Conservation (phyloP, 169 alveolate species). For the Plasmodium gaboni region DNA sequence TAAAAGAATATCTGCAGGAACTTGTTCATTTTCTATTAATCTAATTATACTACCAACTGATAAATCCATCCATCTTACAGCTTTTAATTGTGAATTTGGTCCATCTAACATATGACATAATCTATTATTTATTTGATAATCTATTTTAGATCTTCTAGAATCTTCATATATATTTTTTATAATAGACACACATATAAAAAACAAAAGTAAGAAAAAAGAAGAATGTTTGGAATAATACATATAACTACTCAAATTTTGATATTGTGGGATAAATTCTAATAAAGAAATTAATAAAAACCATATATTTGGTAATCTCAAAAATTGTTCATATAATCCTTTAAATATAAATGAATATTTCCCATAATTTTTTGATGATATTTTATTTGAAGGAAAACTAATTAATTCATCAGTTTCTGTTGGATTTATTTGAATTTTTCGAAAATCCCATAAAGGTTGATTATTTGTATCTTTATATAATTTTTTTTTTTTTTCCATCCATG, state of each 20-base stretch:
- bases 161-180: conserved; percentile 78
- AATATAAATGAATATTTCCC: conserved; percentile 77
- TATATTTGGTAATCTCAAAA: conserved; percentile 67
- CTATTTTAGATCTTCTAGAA: conserved; percentile 79
- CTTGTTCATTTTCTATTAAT: conserved; percentile 83
- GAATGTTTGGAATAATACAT: conserved; percentile 43
- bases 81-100: conserved; percentile 76
- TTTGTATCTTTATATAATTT: conserved; percentile 84
- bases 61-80: conserved; percentile 79
- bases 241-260: conserved; percentile 75
- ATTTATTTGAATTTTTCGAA: conserved; percentile 83
- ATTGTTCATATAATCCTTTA: conserved; percentile 77
- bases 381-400: conserved; percentile 80
- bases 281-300: conserved; percentile 71
- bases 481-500: conserved; percentile 80
- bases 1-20: conserved; percentile 85
- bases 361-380: conserved; percentile 54
- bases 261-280: conserved; percentile 76
- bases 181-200: conserved; percentile 79
- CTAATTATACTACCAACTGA: conserved; percentile 86
- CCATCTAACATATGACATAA: conserved; percentile 80
- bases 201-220: conserved; percentile 62
- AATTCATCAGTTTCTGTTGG: conserved; percentile 83
- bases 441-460: conserved; percentile 86
- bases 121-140: conserved; percentile 81